A percentile compares a stretch with the other conserved stretches of the same genome.
Evolutionary conservation across 495 filamentous ascomycete genomes (phyloP).

Genomic region (Trypethelium eluteriae): DNA sequence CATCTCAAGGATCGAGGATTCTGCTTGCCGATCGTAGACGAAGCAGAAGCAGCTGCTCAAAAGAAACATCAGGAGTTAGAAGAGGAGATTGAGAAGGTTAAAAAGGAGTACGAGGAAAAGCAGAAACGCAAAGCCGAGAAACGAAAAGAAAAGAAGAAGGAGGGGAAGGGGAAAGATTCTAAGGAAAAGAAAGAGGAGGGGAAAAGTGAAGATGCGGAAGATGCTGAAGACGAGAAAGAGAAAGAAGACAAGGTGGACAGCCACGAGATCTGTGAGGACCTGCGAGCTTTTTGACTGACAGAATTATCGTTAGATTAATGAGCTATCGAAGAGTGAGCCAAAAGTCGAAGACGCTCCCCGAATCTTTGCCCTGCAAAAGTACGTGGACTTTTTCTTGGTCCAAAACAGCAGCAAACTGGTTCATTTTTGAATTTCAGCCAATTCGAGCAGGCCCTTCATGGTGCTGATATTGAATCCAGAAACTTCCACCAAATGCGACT

Average conservation of each 20-base stretch:
- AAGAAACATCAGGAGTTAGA: conserved; percentile 43
- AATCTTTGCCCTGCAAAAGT: conserved; percentile 83
- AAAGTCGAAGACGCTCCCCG: conserved; percentile 46
- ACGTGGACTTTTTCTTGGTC: conserved; percentile 24
- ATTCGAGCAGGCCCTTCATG: not conserved
- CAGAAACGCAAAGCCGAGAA: conserved; percentile 66
- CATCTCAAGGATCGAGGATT: conserved; percentile 83
- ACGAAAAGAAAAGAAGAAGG: conserved; percentile 40
- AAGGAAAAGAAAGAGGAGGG: conserved; percentile 28
- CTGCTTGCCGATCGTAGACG: conserved; percentile 69
- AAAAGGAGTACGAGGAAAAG: conserved; percentile 76
- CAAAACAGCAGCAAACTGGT: not conserved
- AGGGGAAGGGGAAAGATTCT: conserved; percentile 29
- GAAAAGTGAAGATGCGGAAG: conserved; percentile 27
- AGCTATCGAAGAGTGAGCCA: conserved; percentile 27
- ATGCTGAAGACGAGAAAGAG: conserved; percentile 45
- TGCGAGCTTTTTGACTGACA: not conserved
- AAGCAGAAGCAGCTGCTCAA: conserved; percentile 58
- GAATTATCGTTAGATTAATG: conserved; percentile 30
- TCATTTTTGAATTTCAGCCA: conserved; percentile 8
- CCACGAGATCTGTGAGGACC: not conserved
- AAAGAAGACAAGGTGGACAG: conserved; percentile 39
- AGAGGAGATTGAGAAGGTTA: conserved; percentile 51
- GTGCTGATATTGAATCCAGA: conserved; percentile 36
- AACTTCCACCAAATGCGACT: conserved; percentile 81